Base-by-base conservation (phyloP, 345 rosid genomes). In the Nasturtium officinale region DNA sequence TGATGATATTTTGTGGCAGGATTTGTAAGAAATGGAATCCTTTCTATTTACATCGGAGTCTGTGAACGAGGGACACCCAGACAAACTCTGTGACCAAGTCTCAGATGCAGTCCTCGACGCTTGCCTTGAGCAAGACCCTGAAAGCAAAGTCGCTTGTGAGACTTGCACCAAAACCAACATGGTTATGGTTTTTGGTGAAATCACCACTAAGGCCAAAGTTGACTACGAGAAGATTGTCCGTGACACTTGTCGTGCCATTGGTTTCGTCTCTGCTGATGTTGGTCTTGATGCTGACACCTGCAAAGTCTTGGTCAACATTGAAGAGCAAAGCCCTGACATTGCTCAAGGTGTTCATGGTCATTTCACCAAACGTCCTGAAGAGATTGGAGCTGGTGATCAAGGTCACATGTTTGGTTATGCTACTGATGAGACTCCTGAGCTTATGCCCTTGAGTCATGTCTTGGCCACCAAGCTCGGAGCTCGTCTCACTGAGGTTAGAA, bases 141-240 rank as follows among this genome's bases (percentile, higher is more conserved):
- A 83, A 53, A 88, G 90, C 93, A 88, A 88, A 86, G 93, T 88
- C 65, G 93, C 90, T 12, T 88, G 93, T 38, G 93, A 88, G 75
- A 88, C 93, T 57, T 88, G 93, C 73, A 83, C 89, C 72, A 88
- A 88, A 81, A 88, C 90, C 79, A 88, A 88, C 90, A 86, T 88
- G 92, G 92, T 87, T 59, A 87, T 87, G 92, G 93, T 88, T 52
- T 88, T 88, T 0, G 93, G 93, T 15, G 93, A 88, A 74, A 85
- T 88, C 78, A 88, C 90, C 71, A 88, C 93, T 46, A 86, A 88
- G 77, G 93, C 90, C 68, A 72, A 85, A 47, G 84, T 88, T 28
- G 87, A 88, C 81, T 86, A 88, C 43, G 93, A 88, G 82, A 88
- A 88, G 82, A 88, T 88, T 32, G 90, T 88, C 64, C 89, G 93